Base-by-base conservation (phyloP, 192 early-diverging fungal species). In the Coemansia sp. region DNA sequence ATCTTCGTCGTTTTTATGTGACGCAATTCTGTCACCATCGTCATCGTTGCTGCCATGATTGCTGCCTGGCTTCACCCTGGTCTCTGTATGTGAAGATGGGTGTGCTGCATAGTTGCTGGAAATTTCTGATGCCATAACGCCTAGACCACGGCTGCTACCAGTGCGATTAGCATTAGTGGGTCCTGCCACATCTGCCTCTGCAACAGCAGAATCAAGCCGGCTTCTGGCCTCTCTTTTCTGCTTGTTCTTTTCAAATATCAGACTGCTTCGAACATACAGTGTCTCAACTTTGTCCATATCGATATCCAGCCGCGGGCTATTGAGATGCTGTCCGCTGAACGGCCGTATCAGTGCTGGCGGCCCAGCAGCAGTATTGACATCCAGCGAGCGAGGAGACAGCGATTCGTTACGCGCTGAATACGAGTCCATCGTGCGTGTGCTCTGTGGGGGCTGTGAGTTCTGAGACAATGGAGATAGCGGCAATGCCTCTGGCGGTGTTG, bases 241-340 rank as follows among this genome's bases (percentile, higher is more conserved):
- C 63, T 70, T 73, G 61, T 72, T 76, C 58, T 63, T 61, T 43
- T 81, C 74, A 12, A 81, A 81, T 11, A 81, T 69, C 66, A 76
- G 6, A 64, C 78, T 81, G 63, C 71, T 73, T 16, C 78, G 66
- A 2, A 60, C 67, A 39, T 81, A 81, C 0, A 81, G 65, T 11
- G 65, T 73, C 1, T 81, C 78, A 15, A 81, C 78, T 32, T 76
- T 71, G 61, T 81, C 68, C 78, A 81, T 81, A 61, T 81, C 74
- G 22, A 81, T 72, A 40, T 64, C 39, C 40, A 81, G 58, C 8
- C 78, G 70, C 15, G 78, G 70, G n/a, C 74, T 76, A 41, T 51
- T 68, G 43, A 59, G 62, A 40, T 66, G 63, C 55, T 67, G 78
- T 6, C 65, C 69, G 63, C 72, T 74, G 58, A 80, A 61, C 43